These are phyloP conservation scores for Verticillium dahliae DNA, from an alignment of 2,329 filamentous ascomycete genomes.

Conservation along the genomic window DNA sequence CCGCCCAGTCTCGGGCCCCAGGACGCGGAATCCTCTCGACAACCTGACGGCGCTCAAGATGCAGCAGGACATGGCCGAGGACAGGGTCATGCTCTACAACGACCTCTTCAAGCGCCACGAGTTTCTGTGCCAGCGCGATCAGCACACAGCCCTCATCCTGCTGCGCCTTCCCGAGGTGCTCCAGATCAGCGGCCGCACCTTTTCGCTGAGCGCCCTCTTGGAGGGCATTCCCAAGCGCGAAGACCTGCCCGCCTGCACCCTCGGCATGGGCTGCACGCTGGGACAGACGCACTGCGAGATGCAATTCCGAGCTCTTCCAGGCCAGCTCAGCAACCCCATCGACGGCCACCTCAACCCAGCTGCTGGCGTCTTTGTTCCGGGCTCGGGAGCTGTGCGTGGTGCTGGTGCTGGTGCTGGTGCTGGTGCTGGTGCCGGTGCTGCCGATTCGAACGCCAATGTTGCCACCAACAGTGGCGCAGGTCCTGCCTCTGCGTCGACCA, in stretches of 20 bases:
- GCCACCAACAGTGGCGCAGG: too few relatives aligned
- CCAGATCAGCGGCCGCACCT: not conserved
- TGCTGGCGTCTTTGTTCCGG: too few relatives aligned
- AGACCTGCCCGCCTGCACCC: not conserved
- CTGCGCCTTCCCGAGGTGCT: not conserved
- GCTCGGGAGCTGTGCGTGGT: too few relatives aligned
- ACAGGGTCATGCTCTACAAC: not conserved
- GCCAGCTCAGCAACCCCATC: too few relatives aligned
- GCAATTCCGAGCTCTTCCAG: too few relatives aligned
- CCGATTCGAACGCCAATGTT: too few relatives aligned
- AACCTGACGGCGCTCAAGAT: not conserved
- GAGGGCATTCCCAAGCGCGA: not conserved
- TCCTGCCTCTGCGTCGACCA: too few relatives aligned
- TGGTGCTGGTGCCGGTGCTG: too few relatives aligned
- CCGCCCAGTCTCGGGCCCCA: not conserved
- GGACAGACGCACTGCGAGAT: not conserved
- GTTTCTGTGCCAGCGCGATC: not conserved
- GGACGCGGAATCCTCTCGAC: not conserved
- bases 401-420: too few relatives aligned
- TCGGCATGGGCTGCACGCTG: not conserved
- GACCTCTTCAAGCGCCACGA: not conserved
- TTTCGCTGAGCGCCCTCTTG: not conserved
- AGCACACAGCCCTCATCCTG: not conserved
- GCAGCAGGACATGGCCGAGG: not conserved
- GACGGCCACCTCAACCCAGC: too few relatives aligned